Percentiles rank a stretch among this genome's conserved stretches.
Conservation (phyloP, 257 asterid species). For the Nicotiana attenuata region DNA sequence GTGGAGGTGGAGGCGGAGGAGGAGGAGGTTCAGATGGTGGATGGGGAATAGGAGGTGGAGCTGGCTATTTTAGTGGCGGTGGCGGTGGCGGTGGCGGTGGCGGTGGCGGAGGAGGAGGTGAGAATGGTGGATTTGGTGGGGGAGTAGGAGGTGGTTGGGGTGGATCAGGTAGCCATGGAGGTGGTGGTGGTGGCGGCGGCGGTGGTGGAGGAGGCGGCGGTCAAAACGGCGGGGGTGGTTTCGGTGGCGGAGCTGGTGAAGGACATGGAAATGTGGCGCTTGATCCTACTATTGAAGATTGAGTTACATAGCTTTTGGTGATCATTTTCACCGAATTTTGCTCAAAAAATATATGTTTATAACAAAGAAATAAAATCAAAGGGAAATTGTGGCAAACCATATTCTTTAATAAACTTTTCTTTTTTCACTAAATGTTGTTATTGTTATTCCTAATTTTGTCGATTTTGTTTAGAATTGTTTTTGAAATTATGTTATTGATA, state of each 20-base stretch:
- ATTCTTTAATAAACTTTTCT: background rate
- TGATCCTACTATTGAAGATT: background rate
- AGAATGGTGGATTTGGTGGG: background rate
- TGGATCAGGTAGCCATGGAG: background rate
- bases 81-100: background rate
- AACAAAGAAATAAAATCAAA: background rate
- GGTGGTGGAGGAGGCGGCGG: background rate
- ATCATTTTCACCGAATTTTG: background rate
- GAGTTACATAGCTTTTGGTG: background rate
- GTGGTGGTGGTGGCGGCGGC: background rate
- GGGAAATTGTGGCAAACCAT: background rate
- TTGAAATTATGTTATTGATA: too few species aligned
- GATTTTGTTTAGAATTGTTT: too few species aligned
- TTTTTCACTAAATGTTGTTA: background rate
- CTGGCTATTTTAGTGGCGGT: background rate
- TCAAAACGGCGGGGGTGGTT: background rate
- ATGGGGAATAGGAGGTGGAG: background rate
- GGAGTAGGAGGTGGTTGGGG: background rate
- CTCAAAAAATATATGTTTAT: background rate
- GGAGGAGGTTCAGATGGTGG: background rate
- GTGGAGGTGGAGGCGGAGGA: too few species aligned
- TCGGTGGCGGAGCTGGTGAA: constrained; percentile 3
- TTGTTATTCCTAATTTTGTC: too few species aligned
- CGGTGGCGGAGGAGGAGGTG: background rate
- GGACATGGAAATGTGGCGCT: background rate